A percentile compares a stretch with the other conserved stretches of the same genome.
These are phyloP conservation scores for Aureobasidium namibiae DNA, from an alignment of 2,329 filamentous ascomycete species.

Conservation along the genomic window DNA sequence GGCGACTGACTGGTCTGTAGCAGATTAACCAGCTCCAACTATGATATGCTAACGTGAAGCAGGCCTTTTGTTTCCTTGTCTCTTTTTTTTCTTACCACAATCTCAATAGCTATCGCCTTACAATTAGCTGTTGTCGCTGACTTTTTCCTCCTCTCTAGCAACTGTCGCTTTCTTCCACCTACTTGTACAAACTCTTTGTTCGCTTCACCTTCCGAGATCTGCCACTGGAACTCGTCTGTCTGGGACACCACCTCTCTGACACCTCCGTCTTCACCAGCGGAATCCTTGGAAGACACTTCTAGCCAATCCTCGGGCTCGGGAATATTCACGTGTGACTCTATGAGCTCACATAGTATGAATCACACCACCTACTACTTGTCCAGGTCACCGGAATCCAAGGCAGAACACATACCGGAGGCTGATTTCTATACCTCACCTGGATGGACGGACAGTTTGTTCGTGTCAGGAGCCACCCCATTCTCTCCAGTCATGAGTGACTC, in stretches of 20 bases:
- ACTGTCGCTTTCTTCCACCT: slow-evolving; percentile 13
- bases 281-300: slow-evolving; percentile 3
- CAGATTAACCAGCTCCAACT: not conserved
- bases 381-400: slow-evolving; percentile 25
- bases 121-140: not conserved
- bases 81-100: not conserved
- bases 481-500: slow-evolving; percentile 11
- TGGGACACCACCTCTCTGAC: slow-evolving; percentile 11
- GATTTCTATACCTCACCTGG: slow-evolving; percentile 21
- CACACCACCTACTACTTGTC: slow-evolving; percentile 30
- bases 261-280: slow-evolving; percentile 13
- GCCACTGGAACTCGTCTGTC: slow-evolving; percentile 15
- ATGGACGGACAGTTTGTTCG: slow-evolving; percentile 7
- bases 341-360: slow-evolving; percentile 31
- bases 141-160: slow-evolving; percentile 12
- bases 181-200: slow-evolving; percentile 13
- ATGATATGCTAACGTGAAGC: not conserved
- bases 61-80: slow-evolving; percentile 8
- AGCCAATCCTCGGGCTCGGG: slow-evolving; percentile 12
- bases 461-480: not conserved
- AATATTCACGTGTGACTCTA: slow-evolving; percentile 16
- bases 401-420: slow-evolving; percentile 25
- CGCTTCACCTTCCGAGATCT: slow-evolving; percentile 13
- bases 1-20: slow-evolving; percentile 8
- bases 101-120: not conserved